phyloP scores from a whole-genome alignment of 2,329 filamentous ascomycete genomes.

The Fusarium bulbicola region DNA sequence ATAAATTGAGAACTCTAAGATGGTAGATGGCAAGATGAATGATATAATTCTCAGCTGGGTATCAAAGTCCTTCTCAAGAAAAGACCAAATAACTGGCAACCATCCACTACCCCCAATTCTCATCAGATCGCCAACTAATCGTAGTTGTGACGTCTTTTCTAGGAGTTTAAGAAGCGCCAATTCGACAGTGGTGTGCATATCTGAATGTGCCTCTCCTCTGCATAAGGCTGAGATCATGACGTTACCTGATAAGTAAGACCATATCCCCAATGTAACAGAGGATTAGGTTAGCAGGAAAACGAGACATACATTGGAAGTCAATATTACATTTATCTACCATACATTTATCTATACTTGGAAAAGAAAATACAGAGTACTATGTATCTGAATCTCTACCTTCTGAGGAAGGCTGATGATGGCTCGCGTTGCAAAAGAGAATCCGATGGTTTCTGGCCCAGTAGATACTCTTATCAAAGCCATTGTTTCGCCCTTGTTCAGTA shows the following conservation, averaged over 20 bases:
- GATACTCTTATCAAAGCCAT: neutral
- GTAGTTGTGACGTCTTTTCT: neutral
- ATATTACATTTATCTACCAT: too few species aligned
- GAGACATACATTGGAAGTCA: too few species aligned
- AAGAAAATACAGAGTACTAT: too few species aligned
- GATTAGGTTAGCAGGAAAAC: too few species aligned
- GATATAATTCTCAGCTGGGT: rapidly evolving
- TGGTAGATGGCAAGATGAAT: rapidly evolving
- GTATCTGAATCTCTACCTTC: too few species aligned
- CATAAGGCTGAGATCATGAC: neutral
- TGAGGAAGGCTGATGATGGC: too few species aligned
- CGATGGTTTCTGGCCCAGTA: too few species aligned
- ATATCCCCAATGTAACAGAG: neutral
- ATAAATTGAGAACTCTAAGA: neutral
- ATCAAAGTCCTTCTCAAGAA: too few species aligned
- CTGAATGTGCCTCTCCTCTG: neutral
- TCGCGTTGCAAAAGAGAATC: too few species aligned
- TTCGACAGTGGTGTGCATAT: neutral
- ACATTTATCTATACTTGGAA: too few species aligned
- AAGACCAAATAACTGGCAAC: neutral
- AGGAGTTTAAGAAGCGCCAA: rapidly evolving
- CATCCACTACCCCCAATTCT: rapidly evolving
- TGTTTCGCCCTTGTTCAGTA: neutral
- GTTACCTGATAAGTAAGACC: too few species aligned
- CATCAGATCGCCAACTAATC: too few species aligned